phyloP scores from a whole-genome alignment of 305 asterid genomes.

The Striga hermonthica region DNA sequence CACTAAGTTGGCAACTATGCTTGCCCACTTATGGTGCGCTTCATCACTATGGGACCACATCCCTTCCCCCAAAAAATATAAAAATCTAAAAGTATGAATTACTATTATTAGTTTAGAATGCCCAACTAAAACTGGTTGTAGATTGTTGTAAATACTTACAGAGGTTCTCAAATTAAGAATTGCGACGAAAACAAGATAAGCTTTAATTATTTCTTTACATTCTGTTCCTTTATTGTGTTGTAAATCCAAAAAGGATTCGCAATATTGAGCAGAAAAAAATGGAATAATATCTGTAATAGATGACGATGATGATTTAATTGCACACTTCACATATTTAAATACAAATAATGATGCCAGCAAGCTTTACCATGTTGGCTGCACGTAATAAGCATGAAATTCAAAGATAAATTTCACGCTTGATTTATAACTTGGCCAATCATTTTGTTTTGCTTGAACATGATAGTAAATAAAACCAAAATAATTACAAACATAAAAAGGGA shows the following conservation, averaged over 20 bases:
- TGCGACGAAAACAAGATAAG: background rate
- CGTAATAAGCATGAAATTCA: constrained; percentile 13
- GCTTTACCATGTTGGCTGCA: constrained; percentile 14
- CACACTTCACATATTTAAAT: background rate
- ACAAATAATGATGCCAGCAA: background rate
- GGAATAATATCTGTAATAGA: background rate
- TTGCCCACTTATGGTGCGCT: no score
- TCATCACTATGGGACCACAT: no score
- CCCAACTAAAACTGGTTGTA: background rate
- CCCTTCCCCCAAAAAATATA: no score
- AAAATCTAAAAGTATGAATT: background rate
- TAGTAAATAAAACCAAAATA: constrained; percentile 19
- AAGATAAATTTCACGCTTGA: constrained; percentile 14
- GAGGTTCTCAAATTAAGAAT: constrained; percentile 7
- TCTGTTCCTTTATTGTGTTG: constrained; percentile 8
- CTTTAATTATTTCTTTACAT: constrained; percentile 7
- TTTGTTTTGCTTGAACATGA: background rate
- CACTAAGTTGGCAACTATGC: no score
- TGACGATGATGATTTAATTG: background rate
- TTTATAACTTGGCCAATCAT: constrained; percentile 12
- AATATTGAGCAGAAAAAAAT: background rate
- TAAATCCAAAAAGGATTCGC: background rate
- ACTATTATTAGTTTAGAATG: background rate
- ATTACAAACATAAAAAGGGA: constrained; percentile 15
- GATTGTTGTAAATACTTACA: constrained; percentile 1